These are phyloP conservation scores for Pleurotus citrinopileatus DNA, from an alignment of 768 basidiomycete genomes.

Conservation along the genomic window DNA sequence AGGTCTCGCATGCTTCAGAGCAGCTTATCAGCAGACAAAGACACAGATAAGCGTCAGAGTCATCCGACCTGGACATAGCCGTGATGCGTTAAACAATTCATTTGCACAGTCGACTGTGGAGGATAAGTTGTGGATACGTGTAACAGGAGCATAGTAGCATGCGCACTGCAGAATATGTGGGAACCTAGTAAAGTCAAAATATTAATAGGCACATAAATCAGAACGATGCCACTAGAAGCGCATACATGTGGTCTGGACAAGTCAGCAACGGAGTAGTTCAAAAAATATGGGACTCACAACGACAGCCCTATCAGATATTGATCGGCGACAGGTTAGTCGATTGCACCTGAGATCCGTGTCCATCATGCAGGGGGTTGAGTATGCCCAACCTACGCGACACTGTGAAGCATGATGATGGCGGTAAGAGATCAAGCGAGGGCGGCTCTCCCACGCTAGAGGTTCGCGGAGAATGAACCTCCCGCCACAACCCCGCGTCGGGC, in stretches of 20 bases:
- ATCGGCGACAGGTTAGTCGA: constrained; percentile 68
- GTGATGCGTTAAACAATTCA: constrained; percentile 73
- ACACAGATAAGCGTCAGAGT: background rate
- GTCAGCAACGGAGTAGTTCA: constrained; percentile 4
- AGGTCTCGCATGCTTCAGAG: constrained; percentile 71
- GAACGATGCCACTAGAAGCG: background rate
- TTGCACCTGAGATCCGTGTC: constrained; percentile 79
- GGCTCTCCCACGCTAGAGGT: background rate
- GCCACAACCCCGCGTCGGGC: background rate
- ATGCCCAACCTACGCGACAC: background rate
- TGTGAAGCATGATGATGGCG: background rate
- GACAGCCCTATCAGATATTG: constrained; percentile 75
- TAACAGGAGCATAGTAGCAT: constrained; percentile 1
- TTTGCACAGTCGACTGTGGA: constrained; percentile 77
- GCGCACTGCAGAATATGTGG: constrained; percentile 80
- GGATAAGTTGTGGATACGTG: background rate
- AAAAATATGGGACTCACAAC: constrained; percentile 53
- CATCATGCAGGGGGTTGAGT: constrained; percentile 32
- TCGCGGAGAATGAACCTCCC: background rate
- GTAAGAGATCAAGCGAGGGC: background rate
- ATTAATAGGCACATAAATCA: constrained; percentile 13
- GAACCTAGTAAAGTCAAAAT: constrained; percentile 49
- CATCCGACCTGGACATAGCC: constrained; percentile 70
- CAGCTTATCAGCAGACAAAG: background rate
- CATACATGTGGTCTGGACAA: constrained; percentile 54